Evolutionary conservation across 2,329 filamentous ascomycete genomes (phyloP).

Genomic region (Magnaporthales sp.): DNA sequence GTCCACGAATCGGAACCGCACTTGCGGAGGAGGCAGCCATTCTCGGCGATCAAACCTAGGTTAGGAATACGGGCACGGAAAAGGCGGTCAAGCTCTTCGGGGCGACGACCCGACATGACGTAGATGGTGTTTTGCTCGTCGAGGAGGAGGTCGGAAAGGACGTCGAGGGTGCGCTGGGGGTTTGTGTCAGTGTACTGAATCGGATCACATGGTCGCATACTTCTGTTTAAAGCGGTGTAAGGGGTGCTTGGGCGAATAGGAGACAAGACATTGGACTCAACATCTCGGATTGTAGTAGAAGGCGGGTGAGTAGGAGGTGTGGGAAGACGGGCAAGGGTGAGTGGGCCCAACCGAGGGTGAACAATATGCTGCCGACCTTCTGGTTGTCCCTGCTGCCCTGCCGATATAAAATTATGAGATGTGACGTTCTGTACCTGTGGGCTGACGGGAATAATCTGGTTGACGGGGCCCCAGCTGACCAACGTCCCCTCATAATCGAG

Average conservation of each 20-base stretch:
- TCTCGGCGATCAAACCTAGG: conserved; percentile 86
- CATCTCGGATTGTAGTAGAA: background rate
- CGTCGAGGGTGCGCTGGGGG: conserved; percentile 64
- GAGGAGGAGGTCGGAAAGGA: conserved; percentile 70
- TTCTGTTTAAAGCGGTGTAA: background rate
- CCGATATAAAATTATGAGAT: background rate
- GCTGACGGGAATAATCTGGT: conserved; percentile 76
- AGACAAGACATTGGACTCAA: background rate
- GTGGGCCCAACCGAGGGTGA: background rate
- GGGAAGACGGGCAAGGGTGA: background rate
- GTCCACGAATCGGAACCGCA: conserved; percentile 63
- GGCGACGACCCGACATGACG: conserved; percentile 83
- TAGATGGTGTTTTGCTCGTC: conserved; percentile 82
- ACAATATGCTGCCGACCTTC: background rate
- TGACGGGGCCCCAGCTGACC: conserved; percentile 77
- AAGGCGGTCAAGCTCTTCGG: conserved; percentile 78
- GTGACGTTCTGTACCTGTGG: conserved; percentile 42
- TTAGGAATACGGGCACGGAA: conserved; percentile 71
- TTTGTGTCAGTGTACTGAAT: conserved; percentile 1
- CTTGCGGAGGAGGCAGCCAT: conserved; percentile 81
- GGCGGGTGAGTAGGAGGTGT: background rate
- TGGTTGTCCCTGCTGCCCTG: background rate
- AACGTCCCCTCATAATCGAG: conserved; percentile 92
- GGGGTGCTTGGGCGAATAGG: background rate
- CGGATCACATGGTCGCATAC: background rate